Conservation (phyloP, 2,329 filamentous ascomycete species). For the Paradendryphiella salina region DNA sequence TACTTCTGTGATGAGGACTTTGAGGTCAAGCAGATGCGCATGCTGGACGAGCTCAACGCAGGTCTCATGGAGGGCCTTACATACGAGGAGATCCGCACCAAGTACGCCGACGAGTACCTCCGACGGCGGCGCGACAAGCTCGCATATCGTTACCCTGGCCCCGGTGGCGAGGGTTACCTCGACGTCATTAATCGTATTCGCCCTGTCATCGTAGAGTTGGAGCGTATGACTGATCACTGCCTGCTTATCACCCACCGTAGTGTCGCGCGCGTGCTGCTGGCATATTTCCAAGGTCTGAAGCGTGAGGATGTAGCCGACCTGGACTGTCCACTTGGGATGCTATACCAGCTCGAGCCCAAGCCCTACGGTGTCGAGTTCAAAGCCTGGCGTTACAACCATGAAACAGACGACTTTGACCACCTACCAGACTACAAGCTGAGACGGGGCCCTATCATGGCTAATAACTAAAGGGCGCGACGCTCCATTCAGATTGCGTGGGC, state of each 20-base stretch:
- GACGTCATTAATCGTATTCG: slow-evolving; percentile 95
- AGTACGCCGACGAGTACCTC: slow-evolving; percentile 77
- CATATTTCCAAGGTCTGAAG: slow-evolving; percentile 93
- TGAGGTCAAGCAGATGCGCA: slow-evolving; percentile 95
- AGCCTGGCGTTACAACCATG: slow-evolving; percentile 86
- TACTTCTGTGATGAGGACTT: slow-evolving; percentile 92
- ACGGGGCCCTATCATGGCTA: slow-evolving; percentile 50
- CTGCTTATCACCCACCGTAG: slow-evolving; percentile 91
- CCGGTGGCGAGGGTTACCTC: slow-evolving; percentile 93
- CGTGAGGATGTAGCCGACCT: slow-evolving; percentile 91
- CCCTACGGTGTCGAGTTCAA: slow-evolving; percentile 98
- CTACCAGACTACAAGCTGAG: slow-evolving; percentile 80
- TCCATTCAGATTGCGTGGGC: not conserved
- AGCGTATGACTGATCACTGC: slow-evolving; percentile 95
- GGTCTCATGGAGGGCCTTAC: slow-evolving; percentile 94
- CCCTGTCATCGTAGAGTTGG: slow-evolving; percentile 94
- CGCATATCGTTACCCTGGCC: slow-evolving; percentile 93
- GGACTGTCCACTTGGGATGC: slow-evolving; percentile 88
- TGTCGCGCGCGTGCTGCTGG: slow-evolving; percentile 87
- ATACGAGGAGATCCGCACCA: slow-evolving; percentile 83
- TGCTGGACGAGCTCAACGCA: slow-evolving; percentile 95
- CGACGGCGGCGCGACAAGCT: slow-evolving; percentile 85
- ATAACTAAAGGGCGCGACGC: slow-evolving; percentile 15
- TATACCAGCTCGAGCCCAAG: slow-evolving; percentile 95
- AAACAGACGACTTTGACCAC: slow-evolving; percentile 78